Evolutionary conservation across 179 eudicot genomes (phyloP).

Genomic region (Corrigiola litoralis): DNA sequence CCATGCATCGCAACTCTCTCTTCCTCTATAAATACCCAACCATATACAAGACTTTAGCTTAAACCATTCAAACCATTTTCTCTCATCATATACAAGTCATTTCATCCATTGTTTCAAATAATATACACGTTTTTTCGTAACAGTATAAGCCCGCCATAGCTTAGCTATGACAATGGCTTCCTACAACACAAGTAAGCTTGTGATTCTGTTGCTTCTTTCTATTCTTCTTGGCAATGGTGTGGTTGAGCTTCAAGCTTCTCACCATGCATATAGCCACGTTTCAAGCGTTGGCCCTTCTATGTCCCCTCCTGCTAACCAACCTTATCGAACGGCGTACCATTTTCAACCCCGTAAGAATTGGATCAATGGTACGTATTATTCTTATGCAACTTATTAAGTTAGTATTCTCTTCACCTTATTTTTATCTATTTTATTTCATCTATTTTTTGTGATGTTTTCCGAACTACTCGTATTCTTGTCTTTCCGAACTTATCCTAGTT

Average conservation of each 20-base stretch:
- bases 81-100: not conserved
- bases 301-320: conserved; percentile 9
- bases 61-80: conserved; percentile 3
- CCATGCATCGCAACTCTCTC: not conserved
- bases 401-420: too few species aligned
- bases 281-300: not conserved
- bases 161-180: conserved; percentile 1
- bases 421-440: not conserved
- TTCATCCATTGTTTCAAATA: not conserved
- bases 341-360: conserved; percentile 52
- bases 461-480: not conserved
- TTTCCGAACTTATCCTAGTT: too few species aligned
- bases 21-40: conserved; percentile 18
- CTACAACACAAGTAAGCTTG: not conserved
- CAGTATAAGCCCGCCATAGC: not conserved
- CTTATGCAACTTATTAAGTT: too few species aligned
- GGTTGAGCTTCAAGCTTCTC: conserved; percentile 27
- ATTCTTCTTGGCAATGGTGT: conserved; percentile 14
- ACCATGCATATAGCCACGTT: conserved; percentile 8
- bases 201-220: conserved; percentile 10
- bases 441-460: not conserved
- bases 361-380: conserved; percentile 45
- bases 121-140: not conserved
- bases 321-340: conserved; percentile 47
- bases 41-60: not conserved